Evolutionary conservation across 139 green algal species (phyloP).

Genomic region (Micromonas commoda): DNA sequence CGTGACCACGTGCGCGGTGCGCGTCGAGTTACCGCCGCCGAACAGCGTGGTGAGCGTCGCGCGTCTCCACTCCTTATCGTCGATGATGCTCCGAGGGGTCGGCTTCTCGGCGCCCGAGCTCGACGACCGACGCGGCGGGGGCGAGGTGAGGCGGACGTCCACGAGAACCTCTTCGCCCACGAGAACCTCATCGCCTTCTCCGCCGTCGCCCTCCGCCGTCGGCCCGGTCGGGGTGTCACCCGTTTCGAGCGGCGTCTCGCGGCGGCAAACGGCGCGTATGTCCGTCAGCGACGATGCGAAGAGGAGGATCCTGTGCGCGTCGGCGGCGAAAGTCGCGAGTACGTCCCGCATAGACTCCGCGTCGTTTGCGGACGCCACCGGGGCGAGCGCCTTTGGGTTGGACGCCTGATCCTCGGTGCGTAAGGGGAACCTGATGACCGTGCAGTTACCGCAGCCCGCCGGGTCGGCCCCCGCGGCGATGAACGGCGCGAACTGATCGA

Average conservation of each 20-base stretch:
- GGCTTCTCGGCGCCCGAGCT: not conserved
- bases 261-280: slow-evolving; percentile 8
- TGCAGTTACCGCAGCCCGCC: slow-evolving; percentile 1
- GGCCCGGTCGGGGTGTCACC: not conserved
- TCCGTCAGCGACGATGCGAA: slow-evolving; percentile 29
- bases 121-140: not conserved
- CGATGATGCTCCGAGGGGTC: slow-evolving; percentile 8
- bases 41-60: slow-evolving; percentile 28
- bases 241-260: not conserved
- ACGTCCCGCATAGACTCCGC: not conserved
- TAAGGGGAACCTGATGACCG: slow-evolving; percentile 57
- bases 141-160: not conserved
- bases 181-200: not conserved
- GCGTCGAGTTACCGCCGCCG: slow-evolving; percentile 19
- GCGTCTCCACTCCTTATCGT: slow-evolving; percentile 31
- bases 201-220: not conserved
- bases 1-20: slow-evolving; percentile 19
- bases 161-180: not conserved
- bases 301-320: slow-evolving; percentile 22
- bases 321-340: slow-evolving; percentile 14
- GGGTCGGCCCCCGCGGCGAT: slow-evolving; percentile 8
- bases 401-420: slow-evolving; percentile 26
- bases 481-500: slow-evolving; percentile 46
- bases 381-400: not conserved
- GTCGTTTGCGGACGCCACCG: not conserved